phyloP scores from a whole-genome alignment of 345 rosid species.

The Brassica juncea region DNA sequence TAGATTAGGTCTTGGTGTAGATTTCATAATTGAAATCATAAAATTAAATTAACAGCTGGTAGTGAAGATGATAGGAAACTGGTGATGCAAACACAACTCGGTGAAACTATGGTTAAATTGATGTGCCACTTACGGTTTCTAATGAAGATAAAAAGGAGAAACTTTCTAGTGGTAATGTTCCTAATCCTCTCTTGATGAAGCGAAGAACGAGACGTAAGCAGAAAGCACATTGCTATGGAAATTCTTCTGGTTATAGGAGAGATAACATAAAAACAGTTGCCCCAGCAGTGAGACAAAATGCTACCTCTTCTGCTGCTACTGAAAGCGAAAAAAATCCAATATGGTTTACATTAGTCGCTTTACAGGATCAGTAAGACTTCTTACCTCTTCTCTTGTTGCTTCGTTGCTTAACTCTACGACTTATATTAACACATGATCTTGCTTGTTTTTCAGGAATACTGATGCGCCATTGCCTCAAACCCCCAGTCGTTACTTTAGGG shows the following conservation, averaged over 20 bases:
- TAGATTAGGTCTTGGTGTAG: no score
- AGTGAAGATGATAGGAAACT: background rate
- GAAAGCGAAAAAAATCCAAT: background rate
- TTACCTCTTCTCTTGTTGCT: background rate
- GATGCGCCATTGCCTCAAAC: background rate
- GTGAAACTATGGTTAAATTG: background rate
- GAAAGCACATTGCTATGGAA: background rate
- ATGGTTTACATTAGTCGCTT: conserved; percentile 4
- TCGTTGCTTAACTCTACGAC: background rate
- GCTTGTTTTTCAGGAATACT: background rate
- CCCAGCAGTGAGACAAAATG: background rate
- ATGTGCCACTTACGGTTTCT: background rate
- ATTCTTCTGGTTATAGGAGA: background rate
- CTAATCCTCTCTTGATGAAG: background rate
- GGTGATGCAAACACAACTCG: background rate
- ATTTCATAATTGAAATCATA: no score
- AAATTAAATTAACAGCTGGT: background rate
- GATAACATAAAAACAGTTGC: background rate
- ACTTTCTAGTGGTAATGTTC: background rate
- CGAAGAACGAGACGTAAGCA: background rate
- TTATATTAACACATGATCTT: background rate
- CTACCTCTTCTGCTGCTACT: background rate
- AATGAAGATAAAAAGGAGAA: background rate
- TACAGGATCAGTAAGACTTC: background rate
- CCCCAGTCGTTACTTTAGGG: background rate